Conservation (phyloP, 805 yeast genomes). For the Wickerhamomyces kurtzmanii region DNA sequence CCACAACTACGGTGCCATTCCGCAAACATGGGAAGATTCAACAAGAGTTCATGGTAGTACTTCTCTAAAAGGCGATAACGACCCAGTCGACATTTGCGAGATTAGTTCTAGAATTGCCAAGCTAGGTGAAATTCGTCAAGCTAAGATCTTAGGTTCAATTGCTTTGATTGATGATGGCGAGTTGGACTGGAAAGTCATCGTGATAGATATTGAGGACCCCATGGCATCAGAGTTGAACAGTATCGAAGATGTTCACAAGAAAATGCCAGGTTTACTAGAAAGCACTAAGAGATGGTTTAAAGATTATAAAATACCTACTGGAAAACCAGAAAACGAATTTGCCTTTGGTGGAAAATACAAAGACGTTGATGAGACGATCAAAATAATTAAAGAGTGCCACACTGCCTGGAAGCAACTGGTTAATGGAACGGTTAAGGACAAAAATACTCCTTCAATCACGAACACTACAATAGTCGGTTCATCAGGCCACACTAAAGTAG, state of each 20-base stretch:
- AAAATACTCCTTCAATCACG: conserved; percentile 21
- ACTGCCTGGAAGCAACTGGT: conserved; percentile 58
- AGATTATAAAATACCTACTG: conserved; percentile 76
- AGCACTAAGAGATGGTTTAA: conserved; percentile 74
- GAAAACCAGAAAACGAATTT: conserved; percentile 66
- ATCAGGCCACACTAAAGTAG: conserved; percentile 28
- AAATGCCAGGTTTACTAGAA: conserved; percentile 63
- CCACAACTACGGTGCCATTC: conserved; percentile 82
- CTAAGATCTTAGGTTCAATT: conserved; percentile 65
- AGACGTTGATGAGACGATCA: conserved; percentile 47
- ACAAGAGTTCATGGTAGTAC: conserved; percentile 28
- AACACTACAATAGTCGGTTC: conserved; percentile 54
- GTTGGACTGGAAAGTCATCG: conserved; percentile 89
- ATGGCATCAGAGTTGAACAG: conserved; percentile 49
- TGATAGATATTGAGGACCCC: conserved; percentile 59
- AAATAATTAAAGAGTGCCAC: conserved; percentile 53
- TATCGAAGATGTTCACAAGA: conserved; percentile 55
- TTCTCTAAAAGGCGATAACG: conserved; percentile 72
- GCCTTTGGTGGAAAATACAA: conserved; percentile 65
- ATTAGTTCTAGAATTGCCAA: conserved; percentile 40
- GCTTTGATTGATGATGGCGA: conserved; percentile 90
- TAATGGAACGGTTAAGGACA: conserved; percentile 25
- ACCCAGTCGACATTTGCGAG: conserved; percentile 92
- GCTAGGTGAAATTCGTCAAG: conserved; percentile 58
- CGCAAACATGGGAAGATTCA: conserved; percentile 98